Evolutionary conservation across 2,329 filamentous ascomycete genomes (phyloP), one percentile per base, ranked within the genome.

Genomic region (Thermothelomyces thermophilus): DNA sequence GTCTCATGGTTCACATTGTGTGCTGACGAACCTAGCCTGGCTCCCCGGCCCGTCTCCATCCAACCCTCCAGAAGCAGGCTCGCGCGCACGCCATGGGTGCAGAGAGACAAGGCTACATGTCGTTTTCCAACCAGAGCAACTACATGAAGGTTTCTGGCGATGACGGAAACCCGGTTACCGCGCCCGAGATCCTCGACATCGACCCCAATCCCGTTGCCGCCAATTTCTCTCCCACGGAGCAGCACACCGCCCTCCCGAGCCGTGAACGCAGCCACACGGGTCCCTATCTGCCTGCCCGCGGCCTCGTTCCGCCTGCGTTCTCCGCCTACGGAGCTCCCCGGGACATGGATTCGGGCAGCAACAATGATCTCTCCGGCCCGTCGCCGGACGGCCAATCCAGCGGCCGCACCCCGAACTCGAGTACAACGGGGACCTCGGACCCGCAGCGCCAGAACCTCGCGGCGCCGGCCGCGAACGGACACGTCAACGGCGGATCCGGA

Each of bases 361-460:
- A 66, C 19, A 74, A 72, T 45, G 74, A 76, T 36, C 61, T 72
- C 48, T 74, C 73, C 1, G 58, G 54, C 30, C 68, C 66, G 3
- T 79, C 77, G 0, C 71, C 76, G 2, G 75, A 77, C 16, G 70
- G 68, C 19, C 67, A 67, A 41, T 80, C 78, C 2, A 77, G 72
- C 53, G 68, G 75, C n/a, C 77, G 73, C 19, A 83, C 80, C 10
- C 80, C 80, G 3, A 82, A 77, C 58, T 83, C 80, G 3, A 80
- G 75, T 58, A 68, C 66, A 6, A 64, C 69, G 3, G 48, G 43
- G 10, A 22, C 37, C 1, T 75, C 74, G 2, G 73, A 76, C n/a
- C 62, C 68, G 20, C 63, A 66, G 26, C 48, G 48, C 19, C 41
- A 51, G 20, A 56, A 37, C 17, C 52, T 62, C 7, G 33, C 16